Base-by-base conservation (phyloP, 2,329 filamentous ascomycete species). In the Herpotrichia juniperi region DNA sequence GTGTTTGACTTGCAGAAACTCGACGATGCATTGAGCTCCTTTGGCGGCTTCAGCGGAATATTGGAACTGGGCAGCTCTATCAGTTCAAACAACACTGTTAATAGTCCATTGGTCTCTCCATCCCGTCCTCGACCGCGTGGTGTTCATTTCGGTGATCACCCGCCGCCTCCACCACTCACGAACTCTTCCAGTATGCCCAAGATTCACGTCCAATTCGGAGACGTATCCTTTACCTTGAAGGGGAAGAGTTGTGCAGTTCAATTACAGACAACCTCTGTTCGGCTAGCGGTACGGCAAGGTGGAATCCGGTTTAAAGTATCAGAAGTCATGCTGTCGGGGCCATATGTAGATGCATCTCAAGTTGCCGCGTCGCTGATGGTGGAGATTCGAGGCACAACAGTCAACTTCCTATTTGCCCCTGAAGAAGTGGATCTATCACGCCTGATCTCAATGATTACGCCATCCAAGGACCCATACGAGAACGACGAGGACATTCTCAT, bases 401-500 rank as follows among this genome's bases (percentile, higher is more conserved):
- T 87, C 47, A 85, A 91, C 21, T 96, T 90, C 63, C 74, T 91
- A 1, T 82, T 83, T 54, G 76, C 83, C 0, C 93, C 94, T 0
- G 87, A 88, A 55, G 88, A 96, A 60, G 78, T 81, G 16, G 94
- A 99, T 70, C 79, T 99, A 0, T 89, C 93, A 64, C 85, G 87
- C 28, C 81, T 99, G 1, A 78, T 99, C 0, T 88, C 90, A 46
- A 81, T 99, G 46, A 90, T 99, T 49, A 96, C 90, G 6, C 96
- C 94, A 0, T 96, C 93, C 0, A 94, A 92, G 58, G 87, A 94
- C 71, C 91, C 93, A 57, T 97, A 94, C 63, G 88, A 93, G 54
- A 86, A 87, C 42, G 90, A 96, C 54, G 91, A 97, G 62, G 93
- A 97, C 64, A 96, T 99, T 54, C 87, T 99, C 80, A 84, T 99